Conservation (phyloP, 805 yeast genomes). For the Vanderwaltozyma polyspora region DNA sequence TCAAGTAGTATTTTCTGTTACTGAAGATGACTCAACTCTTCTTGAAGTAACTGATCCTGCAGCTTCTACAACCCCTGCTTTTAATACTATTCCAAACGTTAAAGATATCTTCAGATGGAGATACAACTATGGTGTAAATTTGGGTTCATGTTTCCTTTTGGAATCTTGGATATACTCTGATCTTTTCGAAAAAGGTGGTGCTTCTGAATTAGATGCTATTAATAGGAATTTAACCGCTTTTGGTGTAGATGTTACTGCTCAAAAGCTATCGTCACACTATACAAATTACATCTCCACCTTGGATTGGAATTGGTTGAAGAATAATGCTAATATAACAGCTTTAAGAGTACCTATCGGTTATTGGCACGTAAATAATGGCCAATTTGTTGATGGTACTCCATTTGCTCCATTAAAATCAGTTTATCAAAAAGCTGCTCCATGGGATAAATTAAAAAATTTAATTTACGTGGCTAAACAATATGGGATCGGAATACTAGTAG, state of each 20-base stretch:
- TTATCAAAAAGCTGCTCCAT: slow-evolving; percentile 49
- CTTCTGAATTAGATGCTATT: slow-evolving; percentile 68
- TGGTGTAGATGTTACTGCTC: slow-evolving; percentile 45
- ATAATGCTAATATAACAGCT: slow-evolving; percentile 56
- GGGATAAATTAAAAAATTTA: slow-evolving; percentile 49
- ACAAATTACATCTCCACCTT: slow-evolving; percentile 43
- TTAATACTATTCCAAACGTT: slow-evolving; percentile 9
- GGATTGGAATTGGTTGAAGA: slow-evolving; percentile 71
- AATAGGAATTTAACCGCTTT: slow-evolving; percentile 33
- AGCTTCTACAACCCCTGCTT: too few species aligned
- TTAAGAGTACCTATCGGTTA: slow-evolving; percentile 85
- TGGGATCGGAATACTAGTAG: slow-evolving; percentile 67
- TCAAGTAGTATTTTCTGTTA: too few species aligned
- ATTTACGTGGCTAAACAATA: slow-evolving; percentile 48
- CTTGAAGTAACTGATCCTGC: too few species aligned
- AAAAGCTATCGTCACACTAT: slow-evolving; percentile 57
- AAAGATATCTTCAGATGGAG: slow-evolving; percentile 48
- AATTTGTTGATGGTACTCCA: slow-evolving; percentile 43
- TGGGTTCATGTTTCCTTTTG: slow-evolving; percentile 70
- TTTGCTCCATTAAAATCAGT: slow-evolving; percentile 45
- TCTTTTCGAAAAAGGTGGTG: slow-evolving; percentile 47
- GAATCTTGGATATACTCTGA: slow-evolving; percentile 70
- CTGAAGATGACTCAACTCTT: too few species aligned
- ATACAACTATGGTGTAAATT: slow-evolving; percentile 69
- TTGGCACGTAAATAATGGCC: slow-evolving; percentile 70